phyloP scores from a whole-genome alignment of 495 filamentous ascomycete genomes.

The Bryoglossum gracile region DNA sequence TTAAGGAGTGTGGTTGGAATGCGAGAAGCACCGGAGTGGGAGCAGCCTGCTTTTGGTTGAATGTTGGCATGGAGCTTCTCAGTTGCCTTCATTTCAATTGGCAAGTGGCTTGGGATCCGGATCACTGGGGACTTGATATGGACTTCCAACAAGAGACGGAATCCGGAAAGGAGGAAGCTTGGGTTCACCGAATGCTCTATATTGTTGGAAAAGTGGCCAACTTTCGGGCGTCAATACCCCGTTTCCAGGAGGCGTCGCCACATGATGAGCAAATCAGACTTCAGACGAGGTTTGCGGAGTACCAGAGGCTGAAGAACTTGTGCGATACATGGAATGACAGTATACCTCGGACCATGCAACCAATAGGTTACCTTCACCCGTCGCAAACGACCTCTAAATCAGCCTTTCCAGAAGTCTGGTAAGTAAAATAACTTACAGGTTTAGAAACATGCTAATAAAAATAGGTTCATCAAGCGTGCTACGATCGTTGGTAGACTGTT shows the following conservation, averaged over 20 bases:
- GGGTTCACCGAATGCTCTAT: slow-evolving; percentile 86
- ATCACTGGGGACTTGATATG: slow-evolving; percentile 87
- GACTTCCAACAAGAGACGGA: slow-evolving; percentile 23
- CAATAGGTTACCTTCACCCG: slow-evolving; percentile 67
- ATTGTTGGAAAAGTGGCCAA: slow-evolving; percentile 84
- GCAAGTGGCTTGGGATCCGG: slow-evolving; percentile 84
- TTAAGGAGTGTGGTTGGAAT: slow-evolving; percentile 88
- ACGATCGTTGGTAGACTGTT: slow-evolving; percentile 80
- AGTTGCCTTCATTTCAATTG: slow-evolving; percentile 83
- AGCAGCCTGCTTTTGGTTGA: slow-evolving; percentile 91
- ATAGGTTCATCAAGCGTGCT: slow-evolving; percentile 73
- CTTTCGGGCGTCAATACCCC: slow-evolving; percentile 63
- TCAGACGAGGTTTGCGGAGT: slow-evolving; percentile 64
- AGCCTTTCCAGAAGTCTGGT: slow-evolving; percentile 84
- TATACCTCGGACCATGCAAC: slow-evolving; percentile 79
- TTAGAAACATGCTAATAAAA: slow-evolving; percentile 19
- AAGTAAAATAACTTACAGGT: slow-evolving; percentile 26
- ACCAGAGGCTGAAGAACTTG: slow-evolving; percentile 63
- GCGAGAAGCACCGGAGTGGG: slow-evolving; percentile 73
- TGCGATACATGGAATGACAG: slow-evolving; percentile 75
- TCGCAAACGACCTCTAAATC: slow-evolving; percentile 63
- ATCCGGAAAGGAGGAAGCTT: slow-evolving; percentile 67
- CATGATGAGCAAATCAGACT: slow-evolving; percentile 55
- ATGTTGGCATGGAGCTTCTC: slow-evolving; percentile 82
- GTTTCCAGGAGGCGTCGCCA: slow-evolving; percentile 49